Conservation (phyloP, 495 filamentous ascomycete genomes). For the Xylaria intraflava region DNA sequence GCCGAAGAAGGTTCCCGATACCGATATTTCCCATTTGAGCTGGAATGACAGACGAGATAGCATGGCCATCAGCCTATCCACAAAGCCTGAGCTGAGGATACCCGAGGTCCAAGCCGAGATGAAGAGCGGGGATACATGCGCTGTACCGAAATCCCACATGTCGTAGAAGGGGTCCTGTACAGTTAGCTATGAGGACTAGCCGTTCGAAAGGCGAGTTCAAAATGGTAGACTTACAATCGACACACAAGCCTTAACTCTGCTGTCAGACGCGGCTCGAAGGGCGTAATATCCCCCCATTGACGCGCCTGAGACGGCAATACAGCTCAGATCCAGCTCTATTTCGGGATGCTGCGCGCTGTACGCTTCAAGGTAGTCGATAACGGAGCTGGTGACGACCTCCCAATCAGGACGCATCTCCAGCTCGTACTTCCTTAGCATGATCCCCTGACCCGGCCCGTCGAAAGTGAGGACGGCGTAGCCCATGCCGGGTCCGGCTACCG, state of each 20-base stretch:
- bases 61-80: neutral
- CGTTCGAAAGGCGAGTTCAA: neutral
- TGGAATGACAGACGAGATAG: neutral
- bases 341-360: constrained; percentile 12
- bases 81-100: neutral
- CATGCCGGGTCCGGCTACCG: constrained; percentile 13
- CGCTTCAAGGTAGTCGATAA: constrained; percentile 28
- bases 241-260: neutral
- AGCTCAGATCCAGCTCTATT: constrained; percentile 33
- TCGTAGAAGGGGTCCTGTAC: neutral
- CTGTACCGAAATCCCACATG: neutral
- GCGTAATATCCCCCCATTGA: constrained; percentile 43
- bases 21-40: too few species aligned
- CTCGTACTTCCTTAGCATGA: constrained; percentile 25
- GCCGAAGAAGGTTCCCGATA: too few species aligned
- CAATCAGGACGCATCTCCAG: constrained; percentile 32
- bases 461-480: constrained; percentile 46
- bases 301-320: constrained; percentile 35
- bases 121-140: neutral
- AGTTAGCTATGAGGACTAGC: neutral
- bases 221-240: neutral
- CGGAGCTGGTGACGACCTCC: constrained; percentile 21
- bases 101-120: too few species aligned
- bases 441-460: constrained; percentile 48
- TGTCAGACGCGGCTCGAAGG: constrained; percentile 1